Evolutionary conservation across 1,284 basidiomycete genomes (phyloP), one percentile per base, ranked within the genome.

Genomic region (Austroboletus niveus): DNA sequence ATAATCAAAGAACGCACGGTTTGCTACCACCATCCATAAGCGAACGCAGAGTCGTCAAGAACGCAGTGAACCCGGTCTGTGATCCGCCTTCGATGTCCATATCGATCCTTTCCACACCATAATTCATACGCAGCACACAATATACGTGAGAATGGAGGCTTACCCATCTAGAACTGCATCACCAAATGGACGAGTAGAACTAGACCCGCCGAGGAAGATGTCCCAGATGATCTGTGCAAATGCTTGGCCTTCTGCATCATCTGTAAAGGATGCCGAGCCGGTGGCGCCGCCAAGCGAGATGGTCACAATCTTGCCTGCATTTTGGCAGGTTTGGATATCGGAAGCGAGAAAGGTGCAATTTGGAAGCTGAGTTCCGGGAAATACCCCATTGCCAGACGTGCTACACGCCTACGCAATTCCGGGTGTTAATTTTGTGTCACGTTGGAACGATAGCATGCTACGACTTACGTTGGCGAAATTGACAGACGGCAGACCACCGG

Each of bases 191-290:
- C 85, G 72, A 0, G 75, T 76, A 31, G 12, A 32, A 14, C 69
- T 70, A 11, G 52, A 47, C 20, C 68, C 85, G 24, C 82, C 85
- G 8, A 87, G 73, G 72, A 87, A 86, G 11, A 83, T 49, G 62
- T 87, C 75, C 85, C 85, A 87, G 41, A 87, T 76, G 0, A 72
- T 78, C 35, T 81, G 72, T 1, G 80, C 84, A 55, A 84, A 85
- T 0, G 64, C 61, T 42, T 69, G 56, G 1, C 77, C 84, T 59
- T 85, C 73, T 0, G 75, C 64, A 47, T 82, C 80, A 9, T 75
- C 73, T 34, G 65, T 61, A 63, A 87, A 85, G 20, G 54, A 52
- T 2, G 75, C 75, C 1, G 73, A 69, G 12, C 83, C 83, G 8
- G 77, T 79, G 3, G 81, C 82, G 32, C 85, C 85, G 30, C 85